A percentile compares a stretch with the other conserved stretches of the same genome.
Evolutionary conservation across 2,329 filamentous ascomycete genomes (phyloP).

Genomic region (Gnomoniopsis sp.): DNA sequence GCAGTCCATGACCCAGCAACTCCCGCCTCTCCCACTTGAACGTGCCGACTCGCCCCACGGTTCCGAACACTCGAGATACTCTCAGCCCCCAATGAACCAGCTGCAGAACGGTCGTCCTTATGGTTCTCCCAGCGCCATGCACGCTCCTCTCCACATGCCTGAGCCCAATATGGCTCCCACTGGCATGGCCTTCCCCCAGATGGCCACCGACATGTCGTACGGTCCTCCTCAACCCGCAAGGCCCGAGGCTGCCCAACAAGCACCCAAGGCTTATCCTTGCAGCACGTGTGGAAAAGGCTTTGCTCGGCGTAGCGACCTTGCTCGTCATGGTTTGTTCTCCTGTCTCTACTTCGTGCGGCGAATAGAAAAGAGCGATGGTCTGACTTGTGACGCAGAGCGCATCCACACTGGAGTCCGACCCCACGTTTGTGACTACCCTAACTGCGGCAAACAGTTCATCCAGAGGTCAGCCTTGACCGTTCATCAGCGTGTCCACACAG

Average conservation of each 20-base stretch:
- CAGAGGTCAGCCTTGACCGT: constrained; percentile 94
- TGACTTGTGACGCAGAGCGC: constrained; percentile 61
- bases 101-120: constrained; percentile 43
- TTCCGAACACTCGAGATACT: constrained; percentile 57
- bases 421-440: constrained; percentile 85
- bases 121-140: constrained; percentile 52
- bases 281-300: constrained; percentile 89
- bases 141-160: constrained; percentile 44
- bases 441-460: constrained; percentile 95
- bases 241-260: constrained; percentile 30
- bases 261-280: constrained; percentile 76
- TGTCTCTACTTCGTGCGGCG: not conserved
- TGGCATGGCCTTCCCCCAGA: constrained; percentile 24
- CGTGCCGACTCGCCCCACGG: constrained; percentile 57
- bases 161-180: constrained; percentile 35
- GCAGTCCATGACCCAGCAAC: constrained; percentile 22
- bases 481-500: constrained; percentile 91
- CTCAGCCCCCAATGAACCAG: constrained; percentile 37
- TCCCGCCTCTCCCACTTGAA: constrained; percentile 39
- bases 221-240: constrained; percentile 35
- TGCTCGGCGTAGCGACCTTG: constrained; percentile 87
- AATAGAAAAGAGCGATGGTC: constrained; percentile 13
- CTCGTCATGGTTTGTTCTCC: constrained; percentile 66
- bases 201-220: constrained; percentile 37
- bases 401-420: constrained; percentile 91